Percentiles rank a stretch among this genome's conserved stretches.
Evolutionary conservation across 2,329 filamentous ascomycete species (phyloP).

Genomic region (Phyllosticta paracitricarpa): DNA sequence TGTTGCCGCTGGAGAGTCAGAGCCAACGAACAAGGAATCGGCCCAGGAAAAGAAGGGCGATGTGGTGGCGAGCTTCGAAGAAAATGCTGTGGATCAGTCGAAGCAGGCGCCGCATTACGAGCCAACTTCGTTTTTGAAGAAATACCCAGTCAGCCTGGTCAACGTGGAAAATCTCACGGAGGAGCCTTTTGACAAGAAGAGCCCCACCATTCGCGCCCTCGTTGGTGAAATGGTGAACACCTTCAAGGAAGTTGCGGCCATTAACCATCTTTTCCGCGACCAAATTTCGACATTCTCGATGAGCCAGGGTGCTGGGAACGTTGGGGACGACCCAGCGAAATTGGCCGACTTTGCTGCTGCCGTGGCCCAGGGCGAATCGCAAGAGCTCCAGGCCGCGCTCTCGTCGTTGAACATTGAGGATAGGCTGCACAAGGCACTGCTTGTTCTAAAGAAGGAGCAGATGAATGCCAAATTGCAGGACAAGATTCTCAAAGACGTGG

Average conservation of each 20-base stretch:
- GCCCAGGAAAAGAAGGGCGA: conserved; percentile 70
- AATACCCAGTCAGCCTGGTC: conserved; percentile 85
- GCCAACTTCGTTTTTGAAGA: conserved; percentile 81
- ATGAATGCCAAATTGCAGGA: conserved; percentile 97
- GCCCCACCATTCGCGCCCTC: conserved; percentile 77
- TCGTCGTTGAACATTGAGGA: conserved; percentile 85
- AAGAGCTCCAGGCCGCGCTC: conserved; percentile 85
- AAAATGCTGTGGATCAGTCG: conserved; percentile 54
- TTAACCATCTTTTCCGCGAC: conserved; percentile 92
- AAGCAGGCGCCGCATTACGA: conserved; percentile 51
- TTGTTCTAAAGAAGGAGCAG: conserved; percentile 92
- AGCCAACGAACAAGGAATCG: conserved; percentile 40
- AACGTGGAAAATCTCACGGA: conserved; percentile 90
- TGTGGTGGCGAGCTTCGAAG: conserved; percentile 94
- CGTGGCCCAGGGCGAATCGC: conserved; percentile 78
- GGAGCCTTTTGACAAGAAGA: conserved; percentile 83
- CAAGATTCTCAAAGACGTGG: conserved; percentile 96
- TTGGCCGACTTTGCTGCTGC: conserved; percentile 95
- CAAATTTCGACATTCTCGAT: conserved; percentile 97
- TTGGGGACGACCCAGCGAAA: conserved; percentile 89
- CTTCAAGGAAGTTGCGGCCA: conserved; percentile 89
- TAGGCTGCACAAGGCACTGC: conserved; percentile 79
- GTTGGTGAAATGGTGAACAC: conserved; percentile 98
- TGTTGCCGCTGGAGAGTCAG: conserved; percentile 28
- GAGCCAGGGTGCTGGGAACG: conserved; percentile 87